Evolutionary conservation across 768 basidiomycete genomes (phyloP).

Genomic region (Termitomyces sp.): DNA sequence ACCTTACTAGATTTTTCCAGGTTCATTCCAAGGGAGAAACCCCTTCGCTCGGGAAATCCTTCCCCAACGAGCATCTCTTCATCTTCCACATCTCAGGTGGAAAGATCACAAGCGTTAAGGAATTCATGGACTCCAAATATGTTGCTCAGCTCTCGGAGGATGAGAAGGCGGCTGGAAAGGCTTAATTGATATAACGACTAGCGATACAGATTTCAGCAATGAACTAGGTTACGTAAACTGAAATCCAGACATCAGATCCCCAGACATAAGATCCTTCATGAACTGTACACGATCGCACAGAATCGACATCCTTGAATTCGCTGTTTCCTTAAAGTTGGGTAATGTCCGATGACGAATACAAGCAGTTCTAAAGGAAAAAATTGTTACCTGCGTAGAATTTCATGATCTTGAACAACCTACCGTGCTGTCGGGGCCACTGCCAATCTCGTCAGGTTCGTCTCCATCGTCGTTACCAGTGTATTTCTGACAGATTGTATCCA

Average conservation of each 20-base stretch:
- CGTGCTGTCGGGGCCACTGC: slow-evolving; percentile 28
- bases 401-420: slow-evolving; percentile 12
- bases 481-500: slow-evolving; percentile 28
- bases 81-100: slow-evolving; percentile 9
- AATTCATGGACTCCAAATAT: slow-evolving; percentile 10
- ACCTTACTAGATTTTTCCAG: neutral
- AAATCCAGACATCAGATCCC: too few species aligned
- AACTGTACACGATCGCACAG: neutral
- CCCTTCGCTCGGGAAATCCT: neutral
- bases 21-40: slow-evolving; percentile 3
- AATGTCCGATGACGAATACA: slow-evolving; percentile 25
- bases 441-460: slow-evolving; percentile 24
- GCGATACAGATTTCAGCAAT: neutral
- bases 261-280: neutral
- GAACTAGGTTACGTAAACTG: neutral
- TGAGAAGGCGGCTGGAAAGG: neutral
- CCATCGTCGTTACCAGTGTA: slow-evolving; percentile 28
- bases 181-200: neutral
- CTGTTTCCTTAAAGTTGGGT: slow-evolving; percentile 9
- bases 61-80: slow-evolving; percentile 10
- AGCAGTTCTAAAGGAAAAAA: slow-evolving; percentile 18
- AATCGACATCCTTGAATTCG: neutral
- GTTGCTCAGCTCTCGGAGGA: slow-evolving; percentile 6
- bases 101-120: slow-evolving; percentile 8
- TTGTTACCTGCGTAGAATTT: neutral